phyloP scores from a whole-genome alignment of 176 grass and related monocot species.

The Miscanthus lutarioriparius region DNA sequence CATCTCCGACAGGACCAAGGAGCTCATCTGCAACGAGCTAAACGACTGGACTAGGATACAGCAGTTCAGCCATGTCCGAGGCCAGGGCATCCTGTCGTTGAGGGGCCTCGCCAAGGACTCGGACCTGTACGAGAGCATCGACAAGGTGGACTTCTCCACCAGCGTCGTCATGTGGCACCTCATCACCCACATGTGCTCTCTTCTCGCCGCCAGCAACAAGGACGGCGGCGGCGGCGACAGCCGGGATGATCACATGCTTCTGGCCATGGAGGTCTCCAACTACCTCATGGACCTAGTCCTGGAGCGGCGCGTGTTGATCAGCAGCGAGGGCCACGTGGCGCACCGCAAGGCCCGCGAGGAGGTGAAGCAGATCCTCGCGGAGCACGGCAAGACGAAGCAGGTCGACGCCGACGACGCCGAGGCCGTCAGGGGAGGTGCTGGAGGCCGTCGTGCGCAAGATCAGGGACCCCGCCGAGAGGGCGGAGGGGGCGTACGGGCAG shows the following conservation, averaged over 20 bases:
- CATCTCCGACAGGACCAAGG: conserved; percentile 18
- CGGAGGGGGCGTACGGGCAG: neutral
- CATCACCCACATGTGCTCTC: conserved; percentile 34
- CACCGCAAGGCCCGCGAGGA: conserved; percentile 11
- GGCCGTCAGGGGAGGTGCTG: neutral
- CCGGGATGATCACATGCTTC: neutral
- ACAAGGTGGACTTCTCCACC: conserved; percentile 36
- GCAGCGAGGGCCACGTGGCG: conserved; percentile 22
- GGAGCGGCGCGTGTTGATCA: conserved; percentile 2
- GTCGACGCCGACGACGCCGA: neutral
- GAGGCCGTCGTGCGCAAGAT: neutral
- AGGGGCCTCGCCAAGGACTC: neutral
- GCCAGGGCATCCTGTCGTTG: neutral
- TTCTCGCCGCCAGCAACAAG: too few species aligned
- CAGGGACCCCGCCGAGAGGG: neutral
- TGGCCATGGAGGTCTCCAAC: neutral
- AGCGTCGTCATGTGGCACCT: conserved; percentile 57
- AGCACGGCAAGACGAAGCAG: neutral
- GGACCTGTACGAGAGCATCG: conserved; percentile 13
- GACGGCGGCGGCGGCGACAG: too few species aligned
- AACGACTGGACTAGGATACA: neutral
- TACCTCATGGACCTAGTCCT: neutral
- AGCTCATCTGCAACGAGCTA: conserved; percentile 40
- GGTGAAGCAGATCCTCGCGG: neutral
- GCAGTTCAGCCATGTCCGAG: neutral